Evolutionary conservation across 23 red algal genomes (phyloP), one percentile per base, ranked within the genome.

Genomic region (Gracilaria domingensis): DNA sequence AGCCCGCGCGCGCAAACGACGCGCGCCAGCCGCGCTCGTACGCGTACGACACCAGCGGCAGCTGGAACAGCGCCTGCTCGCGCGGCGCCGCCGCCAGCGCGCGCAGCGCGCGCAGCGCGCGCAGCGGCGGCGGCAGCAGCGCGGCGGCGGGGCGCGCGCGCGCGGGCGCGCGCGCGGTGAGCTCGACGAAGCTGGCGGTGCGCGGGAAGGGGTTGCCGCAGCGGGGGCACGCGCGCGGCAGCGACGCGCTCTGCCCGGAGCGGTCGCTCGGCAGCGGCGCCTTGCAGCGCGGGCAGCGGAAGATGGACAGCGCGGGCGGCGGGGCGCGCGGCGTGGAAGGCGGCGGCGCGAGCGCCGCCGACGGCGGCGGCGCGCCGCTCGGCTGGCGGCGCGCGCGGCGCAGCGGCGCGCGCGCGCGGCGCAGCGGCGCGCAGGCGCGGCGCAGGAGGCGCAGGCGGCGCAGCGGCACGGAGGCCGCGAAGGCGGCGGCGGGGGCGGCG

Each of bases 1-100:
- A 96, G 66, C 97, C 97, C 13, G 72, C 66, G 24, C n/a, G 35
- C 4, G 21, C 79, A 60, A 99, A 99, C 13, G 56, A 66, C 37
- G 73, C 67, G 79, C 97, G 88, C 97, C 97, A 99, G 51, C 97
- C 97, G 13, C 97, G 91, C 65, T 99, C 97, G 84, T 99, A 99
- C 21, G 93, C 54, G 55, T 53, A 96, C 8, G 97, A 89, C 12
- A 96, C 91, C 16, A 85, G 23, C 1, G 92, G 92, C 1, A 80
- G 88, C 51, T 84, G 94, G 71, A 99, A 99, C 26, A 96, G 59
- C 28, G 88, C 74, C 71, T 96, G 86, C 30, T 55, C 36, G 8
- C 55, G 21, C 26, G 72, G 92, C 64, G 78, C 48, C 0, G 40
- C 25, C 4, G 23, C 21, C 69, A 74, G 39, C 12, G 44, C 42